Base-by-base conservation (phyloP, 1,139 yeast genomes). In the Yamadazyma blattariae region DNA sequence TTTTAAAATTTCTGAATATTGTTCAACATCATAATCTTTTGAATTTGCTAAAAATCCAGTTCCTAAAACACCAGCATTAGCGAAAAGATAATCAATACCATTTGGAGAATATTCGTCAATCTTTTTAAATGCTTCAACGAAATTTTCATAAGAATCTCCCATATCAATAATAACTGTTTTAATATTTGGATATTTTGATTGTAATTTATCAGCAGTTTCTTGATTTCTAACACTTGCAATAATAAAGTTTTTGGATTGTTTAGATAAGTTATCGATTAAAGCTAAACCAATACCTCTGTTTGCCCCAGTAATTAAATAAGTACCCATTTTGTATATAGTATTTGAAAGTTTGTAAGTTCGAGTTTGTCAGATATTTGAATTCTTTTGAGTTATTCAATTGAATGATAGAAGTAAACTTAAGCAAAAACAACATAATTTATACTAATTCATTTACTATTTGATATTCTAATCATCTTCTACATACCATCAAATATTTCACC, bases 261-360 rank as follows among this genome's bases (percentile, higher is more conserved):
- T 25, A 10, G 56, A 34, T 7, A 59, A 40, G 25, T 45, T 48
- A 24, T 44, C 46, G 11, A 51, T 61, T 8, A 59, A 34, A 12
- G 48, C 54, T 19, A 47, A 40, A 1, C 67, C 68, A 32, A 62
- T 51, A 4, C 68, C 67, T 33, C 61, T 47, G 39, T 55, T 59
- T 16, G 56, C 57, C 24, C 60, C 63, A 10, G 52, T 45, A 23
- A 57, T 38, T 13, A 57, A 44, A 38, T 54, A 51, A 26, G 40
- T 40, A 14, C 33, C 29, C 30, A 27, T 27, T 8, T 30, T 30
- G 12, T 25, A 5, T 5, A 10, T 11, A 21, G 11, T 9, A 21
- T 11, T 21, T 21, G 20, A 26, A 26, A 26, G 12, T 7, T 9
- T 16, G 20, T 14, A 15, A 31, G n/a, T n/a, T n/a, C n/a, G n/a